A percentile compares a stretch with the other conserved stretches of the same genome.
phyloP scores from a whole-genome alignment of 192 early-diverging fungal species.

The Mortierella alpina region DNA sequence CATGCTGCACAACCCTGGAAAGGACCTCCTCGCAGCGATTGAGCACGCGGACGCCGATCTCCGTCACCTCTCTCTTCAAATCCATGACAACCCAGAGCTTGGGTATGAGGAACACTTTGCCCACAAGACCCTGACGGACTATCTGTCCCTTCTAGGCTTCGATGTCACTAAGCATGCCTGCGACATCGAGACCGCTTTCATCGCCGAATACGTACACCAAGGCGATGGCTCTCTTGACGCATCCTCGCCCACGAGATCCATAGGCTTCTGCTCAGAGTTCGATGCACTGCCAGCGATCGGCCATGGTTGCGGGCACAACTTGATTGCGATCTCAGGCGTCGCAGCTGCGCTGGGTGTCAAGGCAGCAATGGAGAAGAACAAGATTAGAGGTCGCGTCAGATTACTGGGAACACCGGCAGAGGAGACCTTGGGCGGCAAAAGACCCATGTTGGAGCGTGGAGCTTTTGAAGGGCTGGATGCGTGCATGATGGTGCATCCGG shows the following conservation, averaged over 20 bases:
- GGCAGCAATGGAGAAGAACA: constrained; percentile 52
- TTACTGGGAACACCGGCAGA: constrained; percentile 88
- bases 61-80: constrained; percentile 56
- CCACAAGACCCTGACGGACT: constrained; percentile 68
- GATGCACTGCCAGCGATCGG: constrained; percentile 79
- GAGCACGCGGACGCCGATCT: constrained; percentile 48
- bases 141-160: constrained; percentile 69
- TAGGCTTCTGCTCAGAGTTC: constrained; percentile 66
- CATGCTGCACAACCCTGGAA: constrained; percentile 27
- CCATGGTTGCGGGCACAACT: constrained; percentile 73
- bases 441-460: constrained; percentile 71
- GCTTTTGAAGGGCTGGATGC: constrained; percentile 79
- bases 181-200: constrained; percentile 77
- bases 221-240: background rate
- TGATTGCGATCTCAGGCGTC: constrained; percentile 74
- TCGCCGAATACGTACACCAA: constrained; percentile 69
- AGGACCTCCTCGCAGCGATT: constrained; percentile 33
- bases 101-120: constrained; percentile 68
- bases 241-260: constrained; percentile 57
- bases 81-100: constrained; percentile 74
- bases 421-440: constrained; percentile 78
- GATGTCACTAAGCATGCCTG: constrained; percentile 64
- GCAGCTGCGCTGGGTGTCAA: constrained; percentile 66
- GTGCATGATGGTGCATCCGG: constrained; percentile 89
- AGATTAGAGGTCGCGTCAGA: constrained; percentile 67